Evolutionary conservation across 2,329 filamentous ascomycete genomes (phyloP), one percentile per base, ranked within the genome.

Genomic region (Incumbomyces lentus): DNA sequence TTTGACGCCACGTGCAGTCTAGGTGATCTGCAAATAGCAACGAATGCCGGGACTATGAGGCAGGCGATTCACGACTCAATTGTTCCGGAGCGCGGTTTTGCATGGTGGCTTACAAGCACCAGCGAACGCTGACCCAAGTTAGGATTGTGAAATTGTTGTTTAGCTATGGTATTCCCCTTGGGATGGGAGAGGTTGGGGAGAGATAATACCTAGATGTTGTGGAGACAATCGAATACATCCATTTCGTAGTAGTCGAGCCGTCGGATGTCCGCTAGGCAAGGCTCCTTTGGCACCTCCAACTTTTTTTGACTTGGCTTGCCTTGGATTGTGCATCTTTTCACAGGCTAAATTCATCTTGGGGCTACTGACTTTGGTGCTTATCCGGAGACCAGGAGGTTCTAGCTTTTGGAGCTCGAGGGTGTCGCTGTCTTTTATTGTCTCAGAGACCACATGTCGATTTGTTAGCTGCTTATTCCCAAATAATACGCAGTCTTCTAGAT

Each of bases 11-110:
- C 34, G 34, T 45, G 34, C 42, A 7, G 42, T 32, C 18, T 45
- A 45, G 42, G 12, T 30, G 42, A 45, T 38, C 42, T 45, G 14
- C 33, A 45, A 45, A 45, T 45, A 45, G 42, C 10, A 45, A 38
- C 34, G 33, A 45, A 16, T 22, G 33, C 19, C 42, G 42, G 42
- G 38, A 30, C 42, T 38, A 37, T 19, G 29, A 22, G 30, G 11
- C 2, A 7, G 38, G 30, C 19, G 11, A 39, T 22, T 13, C 36
- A 22, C 6, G 29, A 40, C 19, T 10, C 18, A 12, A 11, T 35
- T n/a, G 12, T 40, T 18, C 14, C 5, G 2, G 17, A 6, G 13
- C 2, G 11, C 26, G 22, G 22, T 26, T 8, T 8, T 26, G 8
- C 22, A 5, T 26, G 4, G 22, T 26, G 8, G 22, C 8, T 26